Percentiles rank a stretch among this genome's conserved stretches.
Evolutionary conservation across 2,329 filamentous ascomycete genomes (phyloP).

Genomic region (Fonsecaea erecta): DNA sequence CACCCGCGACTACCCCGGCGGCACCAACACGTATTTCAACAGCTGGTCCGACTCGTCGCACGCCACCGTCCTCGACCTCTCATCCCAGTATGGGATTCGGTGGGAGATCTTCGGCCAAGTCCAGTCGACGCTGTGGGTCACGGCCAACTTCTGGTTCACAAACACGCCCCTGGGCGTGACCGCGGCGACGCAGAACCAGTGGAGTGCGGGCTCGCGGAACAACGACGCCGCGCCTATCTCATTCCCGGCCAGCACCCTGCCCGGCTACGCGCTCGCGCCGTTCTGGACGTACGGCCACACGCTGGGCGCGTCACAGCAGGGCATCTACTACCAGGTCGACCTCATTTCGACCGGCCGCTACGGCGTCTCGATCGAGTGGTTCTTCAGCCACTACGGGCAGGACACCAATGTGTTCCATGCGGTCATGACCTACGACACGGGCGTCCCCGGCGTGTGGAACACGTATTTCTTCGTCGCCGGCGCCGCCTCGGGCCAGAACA

Average conservation of each 20-base stretch:
- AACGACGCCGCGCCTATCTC: slow-evolving; percentile 4
- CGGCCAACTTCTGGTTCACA: slow-evolving; percentile 52
- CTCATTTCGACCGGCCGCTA: slow-evolving; percentile 17
- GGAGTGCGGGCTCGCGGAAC: slow-evolving; percentile 7
- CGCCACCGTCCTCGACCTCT: slow-evolving; percentile 19
- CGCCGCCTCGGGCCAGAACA: neutral
- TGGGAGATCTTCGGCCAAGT: slow-evolving; percentile 45
- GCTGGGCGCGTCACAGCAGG: slow-evolving; percentile 20
- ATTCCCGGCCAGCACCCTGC: slow-evolving; percentile 17
- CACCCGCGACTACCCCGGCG: slow-evolving; percentile 12
- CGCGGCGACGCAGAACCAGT: slow-evolving; percentile 15
- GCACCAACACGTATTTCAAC: slow-evolving; percentile 25
- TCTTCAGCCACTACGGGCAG: slow-evolving; percentile 15
- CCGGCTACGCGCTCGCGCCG: slow-evolving; percentile 16
- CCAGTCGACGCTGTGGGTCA: slow-evolving; percentile 50
- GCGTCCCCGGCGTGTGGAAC: slow-evolving; percentile 18
- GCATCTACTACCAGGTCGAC: slow-evolving; percentile 31
- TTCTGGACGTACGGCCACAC: slow-evolving; percentile 23
- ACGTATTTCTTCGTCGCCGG: slow-evolving; percentile 22
- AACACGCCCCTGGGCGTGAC: slow-evolving; percentile 17
- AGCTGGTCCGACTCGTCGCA: slow-evolving; percentile 13
- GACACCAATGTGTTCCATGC: slow-evolving; percentile 20
- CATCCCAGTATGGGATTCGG: slow-evolving; percentile 1
- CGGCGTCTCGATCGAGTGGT: slow-evolving; percentile 26
- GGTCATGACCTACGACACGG: slow-evolving; percentile 28